phyloP scores from a whole-genome alignment of 2,329 filamentous ascomycete species.

The Colletotrichum noveboracense region DNA sequence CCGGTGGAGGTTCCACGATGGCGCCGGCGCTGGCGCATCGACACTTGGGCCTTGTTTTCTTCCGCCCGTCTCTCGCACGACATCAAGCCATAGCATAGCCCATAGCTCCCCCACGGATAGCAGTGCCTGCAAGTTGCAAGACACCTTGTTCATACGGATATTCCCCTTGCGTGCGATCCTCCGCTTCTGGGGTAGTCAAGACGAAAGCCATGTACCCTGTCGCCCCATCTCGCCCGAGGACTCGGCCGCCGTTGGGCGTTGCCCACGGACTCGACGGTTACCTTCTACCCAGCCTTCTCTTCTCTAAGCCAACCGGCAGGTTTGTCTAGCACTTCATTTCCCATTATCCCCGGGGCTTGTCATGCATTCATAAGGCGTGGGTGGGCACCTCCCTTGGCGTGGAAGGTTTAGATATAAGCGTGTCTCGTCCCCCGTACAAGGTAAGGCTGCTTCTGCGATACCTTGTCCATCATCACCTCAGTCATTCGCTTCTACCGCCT shows the following conservation, averaged over 20 bases:
- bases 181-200: neutral
- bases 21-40: neutral
- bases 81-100: neutral
- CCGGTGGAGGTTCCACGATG: neutral
- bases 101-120: neutral
- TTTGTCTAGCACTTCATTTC: neutral
- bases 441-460: neutral
- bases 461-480: neutral
- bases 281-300: conserved; percentile 3
- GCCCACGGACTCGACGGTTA: conserved; percentile 4
- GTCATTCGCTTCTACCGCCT: neutral
- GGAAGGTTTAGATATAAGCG: conserved; percentile 5
- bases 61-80: neutral
- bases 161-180: conserved; percentile 11
- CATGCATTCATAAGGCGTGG: neutral
- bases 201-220: neutral
- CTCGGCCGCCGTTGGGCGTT: conserved; percentile 6
- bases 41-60: neutral
- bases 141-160: neutral
- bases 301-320: neutral
- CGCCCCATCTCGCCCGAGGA: neutral
- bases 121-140: neutral
- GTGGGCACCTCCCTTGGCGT: neutral
- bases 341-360: conserved; percentile 1
- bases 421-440: neutral